Evolutionary conservation across 371 early-diverging fungal genomes (phyloP), one percentile per base, ranked within the genome.

Genomic region (Actinomucor elegans): DNA sequence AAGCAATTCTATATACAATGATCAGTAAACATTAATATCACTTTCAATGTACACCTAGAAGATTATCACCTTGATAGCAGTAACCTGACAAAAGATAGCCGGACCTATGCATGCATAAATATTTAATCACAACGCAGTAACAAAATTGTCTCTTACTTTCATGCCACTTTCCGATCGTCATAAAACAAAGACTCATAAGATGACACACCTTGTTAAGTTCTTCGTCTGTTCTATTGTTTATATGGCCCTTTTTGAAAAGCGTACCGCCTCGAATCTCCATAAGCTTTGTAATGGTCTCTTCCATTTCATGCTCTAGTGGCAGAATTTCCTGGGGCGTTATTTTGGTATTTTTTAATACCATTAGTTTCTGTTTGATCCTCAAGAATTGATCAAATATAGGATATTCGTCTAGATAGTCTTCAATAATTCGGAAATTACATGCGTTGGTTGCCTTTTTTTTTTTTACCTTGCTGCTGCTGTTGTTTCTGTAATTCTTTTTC

Each of bases 171-270:
- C 52, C 52, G 1, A 52, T 33, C 8, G 52, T 52, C 52, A 52
- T 42, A 26, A 52, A 52, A 15, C 43, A 52, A 26, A 52, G 29
- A 27, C 52, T 52, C 18, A 52, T 41, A 4, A 52, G 35, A 24
- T 52, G 52, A 27, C 52, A 52, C 21, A 52, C 52, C 27, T 52
- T 52, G 26, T 52, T 42, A 7, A 52, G 43, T 17, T 52, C 52
- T 33, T 52, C 52, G 8, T 52, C 52, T 5, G 43, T 43, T 42
- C 52, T 21, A 17, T 52, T 52, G 8, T 52, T 52, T 10, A 32
- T 24, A 52, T 52, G 52, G 26, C 18, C 24, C 6, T 42, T 11
- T 26, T 52, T 52, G 17, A 42, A 52, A 10, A 52, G n/a, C 7
- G 43, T 35, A 6, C 52, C 52, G 2, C 24, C 15, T 10, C 52